Base-by-base conservation (phyloP, 2,329 filamentous ascomycete genomes). In the Onygenales sp. region DNA sequence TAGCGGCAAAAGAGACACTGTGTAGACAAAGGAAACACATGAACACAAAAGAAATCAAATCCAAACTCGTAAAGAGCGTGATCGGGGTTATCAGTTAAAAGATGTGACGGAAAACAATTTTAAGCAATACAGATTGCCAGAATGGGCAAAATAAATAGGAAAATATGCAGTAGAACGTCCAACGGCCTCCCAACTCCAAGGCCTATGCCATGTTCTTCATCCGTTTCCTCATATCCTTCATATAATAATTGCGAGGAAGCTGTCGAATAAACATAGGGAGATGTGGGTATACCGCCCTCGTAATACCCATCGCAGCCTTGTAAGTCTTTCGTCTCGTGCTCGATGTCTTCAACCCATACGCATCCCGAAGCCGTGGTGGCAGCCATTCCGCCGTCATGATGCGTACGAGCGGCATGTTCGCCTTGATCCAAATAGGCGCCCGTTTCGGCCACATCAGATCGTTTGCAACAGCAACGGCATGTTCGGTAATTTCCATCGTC, bases 161-260 rank as follows among this genome's bases (percentile, higher is more conserved):
- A 21, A 27, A 27, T 27, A 27, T 4, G 7, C 14, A 34, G n/a
- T 34, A 2, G 5, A 37, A 48, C 21, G 11, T 14, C 8, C 8
- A 27, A 17, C 45, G 13, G 10, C 17, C 33, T 27, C 6, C 11
- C n/a, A 36, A 0, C 32, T 6, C 21, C 8, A n/a, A 3, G 13
- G 40, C 17, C 31, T 53, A 36, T 21, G 43, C 36, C 27, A 37
- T 43, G 33, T 55, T 34, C n/a, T 39, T 8, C n/a, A 62, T 48
- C 34, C 60, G 53, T 34, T 59, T 61, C 32, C 64, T 59, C 65
- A 68, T 67, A 49, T 68, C 65, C 56, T 63, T 62, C 57, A 67
- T 55, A 45, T 68, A 66, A 31, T 62, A 62, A 31, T 54, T 52
- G 55, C 61, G 61, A 2, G 64, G 64, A 49, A 59, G 61, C 2